Evolutionary conservation across 352 stramenopile genomes (phyloP), one percentile per base, ranked within the genome.

Genomic region (Pythium coloratum): DNA sequence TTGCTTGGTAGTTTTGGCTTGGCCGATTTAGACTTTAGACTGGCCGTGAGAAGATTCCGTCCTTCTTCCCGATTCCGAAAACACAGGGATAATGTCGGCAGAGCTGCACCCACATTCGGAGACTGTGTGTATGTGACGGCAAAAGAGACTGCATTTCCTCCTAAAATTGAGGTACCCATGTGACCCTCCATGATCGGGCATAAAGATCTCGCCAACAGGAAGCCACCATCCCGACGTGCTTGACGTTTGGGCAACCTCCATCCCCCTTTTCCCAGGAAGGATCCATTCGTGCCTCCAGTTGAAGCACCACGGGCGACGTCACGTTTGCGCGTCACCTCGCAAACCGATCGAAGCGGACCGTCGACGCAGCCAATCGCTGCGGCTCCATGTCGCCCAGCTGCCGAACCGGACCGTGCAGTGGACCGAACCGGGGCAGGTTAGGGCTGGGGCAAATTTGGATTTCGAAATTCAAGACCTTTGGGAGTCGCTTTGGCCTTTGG

Each of bases 401-500:
- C 47, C 47, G 67, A 70, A 73, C 67, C 67, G 67, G 67, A 70
- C 62, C 61, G 67, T 12, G 30, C 30, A 38, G 14, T 60, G 30
- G 66, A 72, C 66, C 61, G 62, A 60, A 73, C 67, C 67, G 67
- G 16, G 9, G 36, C 54, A 53, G 62, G 16, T 63, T 67, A 64
- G 62, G 67, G 67, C 14, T 34, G 32, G 28, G 57, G 57, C 26
- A 18, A 24, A 34, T 73, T 69, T 68, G 66, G 60, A 69, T 73
- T 73, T 58, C 47, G 67, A 69, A 69, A 66, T 68, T 62, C 64
- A 72, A 50, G 55, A 64, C 57, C 64, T 70, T 70, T 47, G 64
- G 64, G 60, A 60, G 51, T 20, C 60, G 60, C 20, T 67, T 67
- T 70, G 64, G 56, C 20, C 46, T 38, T 65, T 50, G 38, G 57